Evolutionary conservation across 2,329 filamentous ascomycete genomes (phyloP).

Genomic region (Fusarium robinianum): DNA sequence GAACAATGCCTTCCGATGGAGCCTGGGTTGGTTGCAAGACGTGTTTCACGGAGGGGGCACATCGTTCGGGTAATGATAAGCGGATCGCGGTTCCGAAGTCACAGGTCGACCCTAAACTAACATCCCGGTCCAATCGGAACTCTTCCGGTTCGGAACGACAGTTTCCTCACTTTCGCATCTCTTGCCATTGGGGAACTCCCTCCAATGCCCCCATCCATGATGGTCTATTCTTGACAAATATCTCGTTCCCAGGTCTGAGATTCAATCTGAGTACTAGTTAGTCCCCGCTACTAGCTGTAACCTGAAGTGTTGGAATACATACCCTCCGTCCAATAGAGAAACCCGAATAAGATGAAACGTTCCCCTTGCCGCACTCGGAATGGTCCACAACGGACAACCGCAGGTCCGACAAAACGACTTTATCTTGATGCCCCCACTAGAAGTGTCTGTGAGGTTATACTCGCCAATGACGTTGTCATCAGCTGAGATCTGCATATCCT

Average conservation of each 20-base stretch:
- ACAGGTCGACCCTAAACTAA: no score
- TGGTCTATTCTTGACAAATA: constrained; percentile 38
- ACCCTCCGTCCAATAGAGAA: constrained; percentile 33
- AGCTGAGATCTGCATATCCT: constrained; percentile 19
- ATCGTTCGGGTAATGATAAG: no score
- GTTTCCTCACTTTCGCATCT: constrained; percentile 31
- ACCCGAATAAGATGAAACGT: constrained; percentile 33
- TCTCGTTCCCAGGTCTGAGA: constrained; percentile 32
- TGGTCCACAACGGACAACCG: constrained; percentile 37
- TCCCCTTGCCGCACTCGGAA: constrained; percentile 33
- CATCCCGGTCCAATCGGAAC: constrained; percentile 21
- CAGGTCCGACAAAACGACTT: constrained; percentile 36
- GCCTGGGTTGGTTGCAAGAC: no score
- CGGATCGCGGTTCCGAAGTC: constrained; percentile 2
- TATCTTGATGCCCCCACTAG: constrained; percentile 33
- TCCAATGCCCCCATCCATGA: constrained; percentile 30
- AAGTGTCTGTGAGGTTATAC: constrained; percentile 31
- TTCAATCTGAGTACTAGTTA: constrained; percentile 14
- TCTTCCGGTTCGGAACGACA: background rate
- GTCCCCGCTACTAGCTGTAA: background rate
- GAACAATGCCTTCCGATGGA: no score
- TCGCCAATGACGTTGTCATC: constrained; percentile 5
- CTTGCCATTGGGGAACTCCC: constrained; percentile 34
- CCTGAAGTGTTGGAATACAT: constrained; percentile 1
- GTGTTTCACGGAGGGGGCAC: no score